Base-by-base conservation (phyloP, 345 rosid species). In the Xanthoceras sorbifolium region DNA sequence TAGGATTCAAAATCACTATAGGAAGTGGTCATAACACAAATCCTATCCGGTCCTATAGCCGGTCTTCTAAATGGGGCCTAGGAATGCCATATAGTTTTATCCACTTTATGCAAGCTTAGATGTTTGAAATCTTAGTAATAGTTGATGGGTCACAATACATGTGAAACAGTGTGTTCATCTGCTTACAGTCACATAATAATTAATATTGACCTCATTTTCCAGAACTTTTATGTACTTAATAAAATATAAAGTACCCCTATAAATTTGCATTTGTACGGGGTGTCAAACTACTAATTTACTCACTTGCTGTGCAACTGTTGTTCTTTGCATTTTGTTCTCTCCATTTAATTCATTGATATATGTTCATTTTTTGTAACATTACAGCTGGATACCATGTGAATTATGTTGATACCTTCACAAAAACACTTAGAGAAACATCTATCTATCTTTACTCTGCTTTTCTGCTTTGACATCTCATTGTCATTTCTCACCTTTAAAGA, bases 101-200 rank as follows among this genome's bases (percentile, higher is more conserved):
- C 4, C 17, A 11, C 20, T 38, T 64, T 31, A 7, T 17, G n/a
- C 40, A 18, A 64, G 42, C 46, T 36, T 9, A 38, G n/a, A 38
- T 67, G 28, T 67, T 12, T 8, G 32, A 67, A 38, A 67, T 22
- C 71, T 40, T 67, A 67, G 52, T 67, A n/a, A n/a, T 48, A 3
- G 17, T 11, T 66, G 73, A 29, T 9, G 7, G 38, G 50, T 28
- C 22, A 42, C 42, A 28, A 4, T 0, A 28, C 9, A 17, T 28
- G 40, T 26, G 40, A 46, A 26, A n/a, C n/a, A 3, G 8, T 29
- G 1, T 42, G 57, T 42, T 44, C 12, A 42, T 65, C 15, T n/a
- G 3, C 48, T 34, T 31, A 6, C 20, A 65, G 10, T 34, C 9
- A 1, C 11, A 65, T 34, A 18, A 10, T 20, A 34, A 6, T 67